Percentiles rank a stretch among this genome's conserved stretches.
phyloP scores from a whole-genome alignment of 208 protist genomes.

The Spongospora subterranea region DNA sequence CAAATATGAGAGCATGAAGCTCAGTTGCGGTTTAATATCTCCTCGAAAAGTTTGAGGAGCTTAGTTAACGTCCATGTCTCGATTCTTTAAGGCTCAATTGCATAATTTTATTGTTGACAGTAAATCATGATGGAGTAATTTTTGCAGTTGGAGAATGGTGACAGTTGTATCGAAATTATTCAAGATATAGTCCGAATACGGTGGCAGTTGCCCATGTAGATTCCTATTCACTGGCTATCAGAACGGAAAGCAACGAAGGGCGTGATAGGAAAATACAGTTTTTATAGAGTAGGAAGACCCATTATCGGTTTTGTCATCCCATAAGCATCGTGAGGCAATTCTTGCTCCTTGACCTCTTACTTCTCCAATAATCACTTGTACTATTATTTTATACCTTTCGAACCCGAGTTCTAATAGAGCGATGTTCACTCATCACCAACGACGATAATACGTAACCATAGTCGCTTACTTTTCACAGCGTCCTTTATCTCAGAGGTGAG shows the following conservation, averaged over 20 bases:
- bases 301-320: slow-evolving; percentile 66
- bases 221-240: neutral
- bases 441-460: neutral
- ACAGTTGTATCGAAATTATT: too few species aligned
- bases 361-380: slow-evolving; percentile 62
- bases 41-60: too few species aligned
- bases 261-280: slow-evolving; percentile 49
- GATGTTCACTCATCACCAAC: neutral
- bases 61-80: too few species aligned
- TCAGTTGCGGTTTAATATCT: too few species aligned
- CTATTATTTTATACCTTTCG: slow-evolving; percentile 65
- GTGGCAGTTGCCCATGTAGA: neutral
- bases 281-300: slow-evolving; percentile 59
- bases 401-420: slow-evolving; percentile 47
- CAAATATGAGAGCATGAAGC: too few species aligned
- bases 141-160: neutral
- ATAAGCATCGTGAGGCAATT: slow-evolving; percentile 66
- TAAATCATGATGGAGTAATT: neutral
- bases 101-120: too few species aligned
- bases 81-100: too few species aligned
- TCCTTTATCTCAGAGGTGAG: slow-evolving; percentile 16
- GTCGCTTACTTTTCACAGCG: neutral
- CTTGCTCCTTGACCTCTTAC: slow-evolving; percentile 62
- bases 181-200: slow-evolving; percentile 36
- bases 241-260: neutral